phyloP scores from a whole-genome alignment of 176 grass and related monocot genomes.

The Triticum monococcum region DNA sequence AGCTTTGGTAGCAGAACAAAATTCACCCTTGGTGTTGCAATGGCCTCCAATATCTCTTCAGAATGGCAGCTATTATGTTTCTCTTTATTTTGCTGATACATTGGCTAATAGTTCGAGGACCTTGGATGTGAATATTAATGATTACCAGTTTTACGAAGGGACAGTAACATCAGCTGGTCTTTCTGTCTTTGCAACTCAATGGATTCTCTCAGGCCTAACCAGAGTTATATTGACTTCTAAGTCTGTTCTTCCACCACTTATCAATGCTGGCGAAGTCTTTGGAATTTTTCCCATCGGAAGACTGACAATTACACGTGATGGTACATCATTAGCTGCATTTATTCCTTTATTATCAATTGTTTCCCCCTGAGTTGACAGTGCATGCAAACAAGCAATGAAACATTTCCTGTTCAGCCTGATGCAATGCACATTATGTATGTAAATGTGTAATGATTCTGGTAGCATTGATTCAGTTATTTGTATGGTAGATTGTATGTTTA shows the following conservation, averaged over 20 bases:
- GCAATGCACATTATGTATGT: not conserved
- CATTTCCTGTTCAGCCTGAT: not conserved
- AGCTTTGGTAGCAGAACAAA: constrained; percentile 67
- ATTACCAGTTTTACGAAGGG: constrained; percentile 55
- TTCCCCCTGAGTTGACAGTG: not conserved
- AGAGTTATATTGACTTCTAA: constrained; percentile 55
- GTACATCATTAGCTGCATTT: constrained; percentile 44
- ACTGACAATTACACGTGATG: constrained; percentile 58
- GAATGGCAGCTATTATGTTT: constrained; percentile 86
- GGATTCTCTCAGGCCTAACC: constrained; percentile 77
- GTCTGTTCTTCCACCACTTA: constrained; percentile 67
- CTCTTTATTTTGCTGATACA: constrained; percentile 95
- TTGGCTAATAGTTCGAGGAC: constrained; percentile 53
- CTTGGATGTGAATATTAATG: constrained; percentile 78
- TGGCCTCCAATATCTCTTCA: constrained; percentile 78
- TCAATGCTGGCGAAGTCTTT: constrained; percentile 93
- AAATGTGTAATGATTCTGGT: constrained; percentile 11
- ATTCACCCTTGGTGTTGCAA: constrained; percentile 52
- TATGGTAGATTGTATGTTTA: not conserved
- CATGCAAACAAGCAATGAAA: not conserved
- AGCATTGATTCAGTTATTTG: constrained; percentile 6
- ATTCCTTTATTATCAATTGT: not conserved
- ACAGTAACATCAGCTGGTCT: constrained; percentile 68
- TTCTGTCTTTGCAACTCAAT: constrained; percentile 83
- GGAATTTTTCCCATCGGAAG: constrained; percentile 77